phyloP scores from a whole-genome alignment of 768 basidiomycete genomes.

The Boletus sp. region DNA sequence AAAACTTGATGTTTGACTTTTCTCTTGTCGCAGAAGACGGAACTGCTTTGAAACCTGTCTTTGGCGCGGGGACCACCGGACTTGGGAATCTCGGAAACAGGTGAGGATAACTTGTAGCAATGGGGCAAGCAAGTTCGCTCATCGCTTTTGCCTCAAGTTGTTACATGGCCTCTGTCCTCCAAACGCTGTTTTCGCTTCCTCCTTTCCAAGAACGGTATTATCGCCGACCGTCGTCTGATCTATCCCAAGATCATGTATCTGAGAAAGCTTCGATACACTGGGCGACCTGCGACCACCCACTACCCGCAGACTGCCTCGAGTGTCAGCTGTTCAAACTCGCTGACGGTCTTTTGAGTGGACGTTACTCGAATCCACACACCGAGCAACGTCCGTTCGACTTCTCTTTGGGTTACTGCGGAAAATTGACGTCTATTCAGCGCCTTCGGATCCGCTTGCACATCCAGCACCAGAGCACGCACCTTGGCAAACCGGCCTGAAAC shows the following conservation, averaged over 20 bases:
- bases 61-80: conserved; percentile 87
- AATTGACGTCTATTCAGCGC: conserved; percentile 17
- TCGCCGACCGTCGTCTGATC: conserved; percentile 17
- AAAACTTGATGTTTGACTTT: conserved; percentile 94
- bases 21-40: conserved; percentile 86
- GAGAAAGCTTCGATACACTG: conserved; percentile 52
- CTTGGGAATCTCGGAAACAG: conserved; percentile 92
- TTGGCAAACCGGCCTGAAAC: conserved; percentile 78
- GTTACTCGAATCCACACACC: conserved; percentile 71
- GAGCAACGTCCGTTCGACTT: conserved; percentile 20
- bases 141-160: conserved; percentile 53
- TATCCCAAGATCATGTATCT: conserved; percentile 7
- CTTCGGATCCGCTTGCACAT: conserved; percentile 36
- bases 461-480: conserved; percentile 22
- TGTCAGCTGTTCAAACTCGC: conserved; percentile 93
- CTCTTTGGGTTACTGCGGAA: conserved; percentile 4
- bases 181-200: conserved; percentile 79
- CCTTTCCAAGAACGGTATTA: conserved; percentile 75
- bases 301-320: conserved; percentile 86
- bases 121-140: background rate
- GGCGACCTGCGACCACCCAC: conserved; percentile 55
- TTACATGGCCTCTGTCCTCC: conserved; percentile 95
- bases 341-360: conserved; percentile 89
- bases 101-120: conserved; percentile 29
- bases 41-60: conserved; percentile 82